phyloP scores from a whole-genome alignment of 164 flowering plant genomes.

The Aristolochia californica region DNA sequence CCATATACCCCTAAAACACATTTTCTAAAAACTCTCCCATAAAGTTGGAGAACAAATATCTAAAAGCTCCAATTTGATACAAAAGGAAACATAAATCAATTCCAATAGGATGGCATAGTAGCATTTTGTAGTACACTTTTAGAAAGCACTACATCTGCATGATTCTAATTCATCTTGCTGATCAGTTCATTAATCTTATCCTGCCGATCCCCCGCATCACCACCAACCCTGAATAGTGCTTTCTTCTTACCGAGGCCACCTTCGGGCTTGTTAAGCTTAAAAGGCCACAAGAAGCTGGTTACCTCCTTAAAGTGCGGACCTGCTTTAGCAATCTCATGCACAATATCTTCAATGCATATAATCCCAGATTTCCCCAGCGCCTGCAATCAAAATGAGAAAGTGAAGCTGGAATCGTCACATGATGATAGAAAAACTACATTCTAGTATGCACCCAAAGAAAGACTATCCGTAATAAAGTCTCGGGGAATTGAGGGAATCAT shows the following conservation, averaged over 20 bases:
- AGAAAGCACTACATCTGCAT: too few species aligned
- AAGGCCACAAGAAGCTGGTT: slow-evolving; percentile 53
- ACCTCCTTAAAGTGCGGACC: slow-evolving; percentile 77
- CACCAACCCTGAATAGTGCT: neutral
- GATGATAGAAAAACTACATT: too few species aligned
- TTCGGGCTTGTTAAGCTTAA: slow-evolving; percentile 55
- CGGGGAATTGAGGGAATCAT: neutral
- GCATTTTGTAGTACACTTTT: too few species aligned
- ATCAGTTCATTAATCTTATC: slow-evolving; percentile 1
- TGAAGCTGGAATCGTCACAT: too few species aligned
- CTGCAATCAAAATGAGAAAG: slow-evolving; percentile 18
- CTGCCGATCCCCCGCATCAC: neutral
- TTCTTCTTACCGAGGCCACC: slow-evolving; percentile 39
- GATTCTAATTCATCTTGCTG: neutral
- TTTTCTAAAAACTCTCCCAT: too few species aligned
- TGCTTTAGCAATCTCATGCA: slow-evolving; percentile 55
- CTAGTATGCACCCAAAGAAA: too few species aligned
- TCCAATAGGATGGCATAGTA: too few species aligned
- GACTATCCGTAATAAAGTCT: too few species aligned
- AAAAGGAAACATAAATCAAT: too few species aligned
- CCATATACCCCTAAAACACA: too few species aligned
- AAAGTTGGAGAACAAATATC: too few species aligned
- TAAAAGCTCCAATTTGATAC: too few species aligned
- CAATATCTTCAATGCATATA: slow-evolving; percentile 65
- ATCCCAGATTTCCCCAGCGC: slow-evolving; percentile 60